Conservation (phyloP, 2,329 filamentous ascomycete genomes). For the Colletotrichum sp. region DNA sequence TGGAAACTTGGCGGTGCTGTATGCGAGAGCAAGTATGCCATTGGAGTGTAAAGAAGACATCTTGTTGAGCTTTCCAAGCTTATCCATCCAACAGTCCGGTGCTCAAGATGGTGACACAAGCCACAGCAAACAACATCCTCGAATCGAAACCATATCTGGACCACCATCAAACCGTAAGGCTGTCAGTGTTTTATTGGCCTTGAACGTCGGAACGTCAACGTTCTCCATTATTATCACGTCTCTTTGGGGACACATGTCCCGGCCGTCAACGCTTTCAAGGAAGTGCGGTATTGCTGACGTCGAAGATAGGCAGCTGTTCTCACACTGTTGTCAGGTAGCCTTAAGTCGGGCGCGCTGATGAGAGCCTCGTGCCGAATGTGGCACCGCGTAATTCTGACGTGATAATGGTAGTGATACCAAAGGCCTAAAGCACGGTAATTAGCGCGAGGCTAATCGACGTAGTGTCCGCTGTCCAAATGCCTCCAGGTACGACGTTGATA, state of each 20-base stretch:
- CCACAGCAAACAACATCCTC: not conserved
- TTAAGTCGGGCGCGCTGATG: not conserved
- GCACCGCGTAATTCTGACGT: not conserved
- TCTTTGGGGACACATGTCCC: not conserved
- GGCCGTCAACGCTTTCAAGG: not conserved
- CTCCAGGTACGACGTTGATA: not conserved
- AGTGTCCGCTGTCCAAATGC: not conserved
- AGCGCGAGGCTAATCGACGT: not conserved
- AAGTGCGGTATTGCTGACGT: not conserved
- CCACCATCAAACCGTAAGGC: slow-evolving; percentile 2
- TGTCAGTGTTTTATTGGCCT: not conserved
- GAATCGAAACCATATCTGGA: not conserved
- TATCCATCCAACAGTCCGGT: not conserved
- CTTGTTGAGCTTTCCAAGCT: not conserved
- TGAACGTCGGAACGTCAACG: not conserved
- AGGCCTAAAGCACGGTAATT: not conserved
- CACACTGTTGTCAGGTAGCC: not conserved
- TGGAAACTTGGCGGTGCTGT: not conserved
- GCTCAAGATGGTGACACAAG: not conserved
- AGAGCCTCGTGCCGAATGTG: not conserved
- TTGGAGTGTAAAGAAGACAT: not conserved
- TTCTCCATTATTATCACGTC: not conserved
- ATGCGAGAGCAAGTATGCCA: not conserved
- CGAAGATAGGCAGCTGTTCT: not conserved
- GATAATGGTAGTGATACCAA: not conserved